Evolutionary conservation across 2,329 filamentous ascomycete genomes (phyloP).

Genomic region (Phoma sp.): DNA sequence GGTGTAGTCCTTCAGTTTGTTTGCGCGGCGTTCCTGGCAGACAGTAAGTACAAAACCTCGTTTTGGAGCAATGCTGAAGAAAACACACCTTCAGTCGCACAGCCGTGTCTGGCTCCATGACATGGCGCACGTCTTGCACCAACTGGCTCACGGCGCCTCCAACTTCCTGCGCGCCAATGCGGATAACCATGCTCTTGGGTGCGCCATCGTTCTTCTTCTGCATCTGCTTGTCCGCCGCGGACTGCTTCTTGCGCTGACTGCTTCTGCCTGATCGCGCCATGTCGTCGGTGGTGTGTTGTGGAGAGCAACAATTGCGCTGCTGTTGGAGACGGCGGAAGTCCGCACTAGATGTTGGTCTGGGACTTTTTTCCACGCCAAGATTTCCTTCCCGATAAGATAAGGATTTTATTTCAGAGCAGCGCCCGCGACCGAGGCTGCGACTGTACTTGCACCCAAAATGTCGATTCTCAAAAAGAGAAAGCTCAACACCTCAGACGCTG

Average conservation of each 20-base stretch:
- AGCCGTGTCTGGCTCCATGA: conserved; percentile 97
- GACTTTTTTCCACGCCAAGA: conserved; percentile 23
- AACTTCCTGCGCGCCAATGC: conserved; percentile 91
- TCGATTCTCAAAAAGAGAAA: conserved; percentile 53
- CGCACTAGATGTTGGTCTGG: background rate
- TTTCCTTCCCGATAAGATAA: conserved; percentile 21
- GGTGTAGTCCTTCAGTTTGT: conserved; percentile 88
- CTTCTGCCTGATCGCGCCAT: conserved; percentile 39
- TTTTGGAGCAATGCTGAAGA: background rate
- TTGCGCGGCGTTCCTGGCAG: conserved; percentile 75
- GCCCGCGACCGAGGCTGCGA: conserved; percentile 2
- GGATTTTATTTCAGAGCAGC: conserved; percentile 15
- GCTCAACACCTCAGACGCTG: conserved; percentile 31
- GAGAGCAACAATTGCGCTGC: background rate
- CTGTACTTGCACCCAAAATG: conserved; percentile 36
- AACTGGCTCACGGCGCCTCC: conserved; percentile 90
- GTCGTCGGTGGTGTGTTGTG: conserved; percentile 7
- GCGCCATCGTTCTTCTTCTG: conserved; percentile 67
- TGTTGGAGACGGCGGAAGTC: conserved; percentile 3
- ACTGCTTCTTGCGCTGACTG: conserved; percentile 44
- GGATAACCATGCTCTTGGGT: conserved; percentile 98
- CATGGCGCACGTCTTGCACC: conserved; percentile 84
- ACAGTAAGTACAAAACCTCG: background rate
- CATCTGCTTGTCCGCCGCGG: conserved; percentile 38
- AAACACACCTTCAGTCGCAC: conserved; percentile 72